Conservation (phyloP, 257 asterid genomes). For the Rhazya stricta region DNA sequence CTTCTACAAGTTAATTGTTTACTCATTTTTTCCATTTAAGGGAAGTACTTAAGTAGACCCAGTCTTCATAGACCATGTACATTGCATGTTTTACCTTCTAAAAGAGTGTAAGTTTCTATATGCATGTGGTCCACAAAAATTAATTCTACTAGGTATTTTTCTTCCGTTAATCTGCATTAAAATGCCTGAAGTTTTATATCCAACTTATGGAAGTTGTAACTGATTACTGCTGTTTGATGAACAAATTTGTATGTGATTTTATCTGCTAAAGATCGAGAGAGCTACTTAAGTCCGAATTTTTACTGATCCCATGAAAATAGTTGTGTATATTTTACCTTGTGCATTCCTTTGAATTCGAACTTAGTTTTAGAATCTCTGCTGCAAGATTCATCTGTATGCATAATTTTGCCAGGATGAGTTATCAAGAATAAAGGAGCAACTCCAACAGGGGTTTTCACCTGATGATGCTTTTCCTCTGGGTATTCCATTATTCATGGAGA, state of each 20-base stretch:
- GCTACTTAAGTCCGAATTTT: background rate
- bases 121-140: too few species aligned
- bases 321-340: too few species aligned
- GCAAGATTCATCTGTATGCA: background rate
- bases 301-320: background rate
- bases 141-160: too few species aligned
- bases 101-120: too few species aligned
- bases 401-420: constrained; percentile 32
- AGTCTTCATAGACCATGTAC: too few species aligned
- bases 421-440: constrained; percentile 28
- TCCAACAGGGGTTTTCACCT: constrained; percentile 35
- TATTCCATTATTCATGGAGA: constrained; percentile 44
- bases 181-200: background rate
- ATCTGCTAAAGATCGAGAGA: background rate
- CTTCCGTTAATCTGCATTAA: background rate
- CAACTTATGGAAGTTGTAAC: background rate
- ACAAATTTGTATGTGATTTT: background rate
- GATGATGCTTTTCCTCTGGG: constrained; percentile 44
- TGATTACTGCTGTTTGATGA: background rate
- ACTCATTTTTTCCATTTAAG: too few species aligned
- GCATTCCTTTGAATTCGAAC: too few species aligned
- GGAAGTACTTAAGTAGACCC: too few species aligned
- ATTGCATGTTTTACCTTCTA: too few species aligned
- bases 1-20: background rate
- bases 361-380: background rate